A percentile compares a stretch with the other conserved stretches of the same genome.
These are phyloP conservation scores for Saccharomyces hybrid DNA, from an alignment of 1,139 yeast species.

Conservation along the genomic window DNA sequence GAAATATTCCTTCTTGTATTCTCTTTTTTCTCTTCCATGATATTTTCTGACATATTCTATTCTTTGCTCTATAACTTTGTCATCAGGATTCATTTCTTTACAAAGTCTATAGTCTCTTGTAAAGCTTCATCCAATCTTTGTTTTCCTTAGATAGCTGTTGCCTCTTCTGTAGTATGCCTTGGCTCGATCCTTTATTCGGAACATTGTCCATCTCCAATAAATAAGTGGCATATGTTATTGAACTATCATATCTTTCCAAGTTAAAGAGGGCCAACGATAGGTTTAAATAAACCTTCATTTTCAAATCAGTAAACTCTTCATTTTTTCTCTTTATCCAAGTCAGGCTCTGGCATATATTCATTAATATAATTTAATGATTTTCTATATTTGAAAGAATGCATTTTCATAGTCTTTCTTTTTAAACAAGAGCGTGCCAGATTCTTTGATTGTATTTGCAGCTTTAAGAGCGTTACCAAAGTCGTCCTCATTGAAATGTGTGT, in stretches of 20 bases:
- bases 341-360: constrained; percentile 65
- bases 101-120: constrained; percentile 42
- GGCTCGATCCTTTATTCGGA: constrained; percentile 42
- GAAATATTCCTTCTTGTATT: constrained; percentile 49
- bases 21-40: constrained; percentile 39
- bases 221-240: constrained; percentile 48
- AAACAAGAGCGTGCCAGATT: constrained; percentile 55
- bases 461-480: constrained; percentile 45
- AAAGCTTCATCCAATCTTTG: constrained; percentile 46
- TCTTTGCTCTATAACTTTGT: constrained; percentile 43
- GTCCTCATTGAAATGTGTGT: constrained; percentile 48
- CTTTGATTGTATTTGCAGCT: constrained; percentile 51
- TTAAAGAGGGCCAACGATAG: constrained; percentile 48
- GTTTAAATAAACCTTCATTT: constrained; percentile 56
- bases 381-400: constrained; percentile 52
- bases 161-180: constrained; percentile 61
- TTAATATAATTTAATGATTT: constrained; percentile 61
- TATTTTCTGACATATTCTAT: constrained; percentile 36
- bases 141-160: constrained; percentile 38
- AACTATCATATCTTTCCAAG: constrained; percentile 38
- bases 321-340: constrained; percentile 51
- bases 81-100: constrained; percentile 40
- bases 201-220: constrained; percentile 43
- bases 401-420: constrained; percentile 44
- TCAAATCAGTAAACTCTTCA: constrained; percentile 45